phyloP scores from a whole-genome alignment of 2,329 filamentous ascomycete species.

The Apiospora aurea region DNA sequence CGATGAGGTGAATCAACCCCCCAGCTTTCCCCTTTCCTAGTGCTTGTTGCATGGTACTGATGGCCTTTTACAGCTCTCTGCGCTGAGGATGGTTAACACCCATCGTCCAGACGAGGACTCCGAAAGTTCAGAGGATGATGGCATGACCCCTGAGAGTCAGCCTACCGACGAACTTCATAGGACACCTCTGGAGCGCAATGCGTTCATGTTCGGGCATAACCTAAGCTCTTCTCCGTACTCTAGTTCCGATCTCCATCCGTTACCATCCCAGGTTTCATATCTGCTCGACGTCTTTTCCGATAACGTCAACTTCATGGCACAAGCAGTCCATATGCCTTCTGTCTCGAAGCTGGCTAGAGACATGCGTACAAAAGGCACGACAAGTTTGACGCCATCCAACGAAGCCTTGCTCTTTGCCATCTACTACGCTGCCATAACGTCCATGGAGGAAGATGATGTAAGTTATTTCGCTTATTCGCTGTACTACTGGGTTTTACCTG shows the following conservation, averaged over 20 bases:
- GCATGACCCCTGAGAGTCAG: constrained; percentile 33
- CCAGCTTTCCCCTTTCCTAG: background rate
- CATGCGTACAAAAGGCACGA: constrained; percentile 41
- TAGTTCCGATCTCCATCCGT: constrained; percentile 52
- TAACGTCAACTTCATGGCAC: constrained; percentile 56
- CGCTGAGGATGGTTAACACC: constrained; percentile 49
- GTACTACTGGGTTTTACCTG: no score
- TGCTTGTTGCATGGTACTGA: background rate
- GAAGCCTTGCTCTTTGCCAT: constrained; percentile 64
- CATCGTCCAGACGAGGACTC: constrained; percentile 43
- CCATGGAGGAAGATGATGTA: constrained; percentile 65
- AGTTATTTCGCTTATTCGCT: constrained; percentile 33
- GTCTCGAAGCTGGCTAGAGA: constrained; percentile 47
- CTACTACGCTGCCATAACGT: constrained; percentile 62
- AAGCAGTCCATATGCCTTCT: constrained; percentile 55
- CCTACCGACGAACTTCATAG: constrained; percentile 50
- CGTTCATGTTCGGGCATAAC: constrained; percentile 59
- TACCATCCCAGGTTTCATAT: constrained; percentile 63
- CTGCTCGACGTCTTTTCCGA: constrained; percentile 57
- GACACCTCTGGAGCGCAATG: constrained; percentile 53
- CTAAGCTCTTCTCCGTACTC: constrained; percentile 40
- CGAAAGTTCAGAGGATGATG: constrained; percentile 50
- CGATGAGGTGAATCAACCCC: constrained; percentile 53
- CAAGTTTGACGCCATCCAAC: constrained; percentile 47
- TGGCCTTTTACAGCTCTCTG: constrained; percentile 47